Base-by-base conservation (phyloP, 2,329 filamentous ascomycete genomes). In the Colletotrichum falcatum region DNA sequence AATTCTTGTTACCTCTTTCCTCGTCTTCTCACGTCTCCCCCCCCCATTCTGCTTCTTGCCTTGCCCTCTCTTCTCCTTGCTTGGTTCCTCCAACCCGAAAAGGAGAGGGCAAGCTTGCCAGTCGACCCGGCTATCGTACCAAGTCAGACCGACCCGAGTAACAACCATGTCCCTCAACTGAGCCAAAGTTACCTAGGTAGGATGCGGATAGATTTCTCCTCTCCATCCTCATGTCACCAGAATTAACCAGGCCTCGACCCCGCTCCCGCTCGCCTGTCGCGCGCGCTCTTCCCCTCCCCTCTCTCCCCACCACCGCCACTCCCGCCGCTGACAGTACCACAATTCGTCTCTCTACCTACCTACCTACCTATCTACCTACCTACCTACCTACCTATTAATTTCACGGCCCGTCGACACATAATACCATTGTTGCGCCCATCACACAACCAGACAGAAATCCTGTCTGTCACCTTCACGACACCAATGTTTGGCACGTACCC, bases 401-500 rank as follows among this genome's bases (percentile, higher is more conserved):
- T 61, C 56, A 26, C 64, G 46, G 28, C 64, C 5, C 56, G 30
- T n/a, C 16, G 48, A 35, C 14, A 28, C 26, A 39, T 35, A 35
- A 61, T 49, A 61, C 5, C 33, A n/a, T 65, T 46, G 48, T 51
- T 28, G 30, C 56, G 42, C 18, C n/a, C 28, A 65, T 58, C 53
- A 39, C 55, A 70, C 63, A 65, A 28, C 26, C 65, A 48, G 48
- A 46, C 65, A 48, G 48, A 46, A 30, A 51, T 37, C 39, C 26
- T 44, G 54, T 48, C 64, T 42, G 65, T 23, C 35, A 63, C 37
- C 14, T 30, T 68, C 58, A 59, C 64, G 58, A 62, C 75, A 76
- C 70, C 74, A 85, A 85, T 85, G 83, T 85, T 85, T 75, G 82
- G 82, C 59, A 81, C 78, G 63, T 79, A 85, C 71, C 72, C 81